Base-by-base conservation (phyloP, 805 yeast species). In the Pichia heedii region DNA sequence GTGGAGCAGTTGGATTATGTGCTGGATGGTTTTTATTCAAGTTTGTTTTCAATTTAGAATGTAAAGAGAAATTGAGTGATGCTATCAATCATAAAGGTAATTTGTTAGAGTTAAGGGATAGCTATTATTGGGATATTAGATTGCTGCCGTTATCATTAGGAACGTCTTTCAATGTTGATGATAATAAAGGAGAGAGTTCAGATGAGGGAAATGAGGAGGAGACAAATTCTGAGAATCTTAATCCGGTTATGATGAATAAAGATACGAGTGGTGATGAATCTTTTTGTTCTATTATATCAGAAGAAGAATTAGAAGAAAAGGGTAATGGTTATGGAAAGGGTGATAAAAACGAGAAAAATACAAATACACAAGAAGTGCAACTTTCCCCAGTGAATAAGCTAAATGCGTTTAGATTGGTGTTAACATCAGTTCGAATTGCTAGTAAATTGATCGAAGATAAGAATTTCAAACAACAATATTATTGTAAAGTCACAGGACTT, bases 401-500 rank as follows among this genome's bases (percentile, higher is more conserved):
- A 37, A 70, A 70, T 44, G 67, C 63, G 6, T 66, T 68, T 46
- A 50, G 76, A 29, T 51, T 70, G 37, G 50, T 68, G 9, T 54
- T 70, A 44, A 65, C 73, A 3, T 56, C 60, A 32, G 46, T 70
- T 15, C 53, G 76, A 34, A 55, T 71, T 21, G 60, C 72, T 33
- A 59, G 62, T 21, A 70, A 70, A 47, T 54, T 65, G 30, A 55
- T 70, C 22, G 76, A 70, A 48, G 76, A 70, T 49, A 62, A 69
- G 36, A 66, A 70, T 51, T 70, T 61, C 50, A 66, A 63, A 39
- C 74, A 68, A 41, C 54, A 52, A 26, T 62, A 63, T 37, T 70
- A 66, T 47, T 71, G 74, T 35, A 65, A 64, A 32, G 66, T 70
- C n/a, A 66, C 68, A 4, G 76, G 76, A 2, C 58, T 70, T n/a